Evolutionary conservation across 2,329 filamentous ascomycete genomes (phyloP).

Genomic region (Sporothrix curviconia): DNA sequence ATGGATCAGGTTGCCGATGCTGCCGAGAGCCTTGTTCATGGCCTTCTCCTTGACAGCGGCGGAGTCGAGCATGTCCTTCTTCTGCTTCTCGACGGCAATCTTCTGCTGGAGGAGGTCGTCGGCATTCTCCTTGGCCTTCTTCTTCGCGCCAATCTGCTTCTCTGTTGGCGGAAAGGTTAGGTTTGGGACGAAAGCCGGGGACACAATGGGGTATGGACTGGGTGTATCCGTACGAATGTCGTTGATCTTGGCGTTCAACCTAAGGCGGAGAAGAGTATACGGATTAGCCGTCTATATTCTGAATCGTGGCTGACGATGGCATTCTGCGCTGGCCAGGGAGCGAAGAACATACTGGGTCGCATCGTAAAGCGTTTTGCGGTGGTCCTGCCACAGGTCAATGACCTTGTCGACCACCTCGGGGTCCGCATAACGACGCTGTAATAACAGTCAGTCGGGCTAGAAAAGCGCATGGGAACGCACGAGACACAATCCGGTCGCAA

Average conservation of each 20-base stretch:
- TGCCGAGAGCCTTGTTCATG: conserved; percentile 71
- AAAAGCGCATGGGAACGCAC: too few species aligned
- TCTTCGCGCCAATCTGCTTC: conserved; percentile 48
- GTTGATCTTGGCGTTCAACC: conserved; percentile 76
- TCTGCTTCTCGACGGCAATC: conserved; percentile 57
- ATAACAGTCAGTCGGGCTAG: neutral
- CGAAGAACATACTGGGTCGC: conserved; percentile 61
- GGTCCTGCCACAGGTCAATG: conserved; percentile 78
- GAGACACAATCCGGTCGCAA: neutral
- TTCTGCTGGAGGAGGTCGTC: conserved; percentile 74
- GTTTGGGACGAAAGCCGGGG: neutral
- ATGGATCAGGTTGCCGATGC: conserved; percentile 88
- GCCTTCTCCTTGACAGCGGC: conserved; percentile 65
- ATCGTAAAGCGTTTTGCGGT: conserved; percentile 51
- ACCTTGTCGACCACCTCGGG: conserved; percentile 87
- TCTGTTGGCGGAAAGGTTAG: conserved; percentile 8
- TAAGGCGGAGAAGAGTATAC: too few species aligned
- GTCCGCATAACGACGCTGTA: conserved; percentile 61
- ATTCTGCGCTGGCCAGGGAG: too few species aligned
- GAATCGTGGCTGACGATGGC: too few species aligned
- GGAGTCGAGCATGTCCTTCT: conserved; percentile 69
- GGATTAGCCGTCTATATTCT: neutral
- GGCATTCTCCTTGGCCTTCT: conserved; percentile 90
- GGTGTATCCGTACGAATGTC: conserved; percentile 26
- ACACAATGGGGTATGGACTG: neutral